Evolutionary conservation across 129 eudicot genomes (phyloP).

Genomic region (Flaveria robusta): DNA sequence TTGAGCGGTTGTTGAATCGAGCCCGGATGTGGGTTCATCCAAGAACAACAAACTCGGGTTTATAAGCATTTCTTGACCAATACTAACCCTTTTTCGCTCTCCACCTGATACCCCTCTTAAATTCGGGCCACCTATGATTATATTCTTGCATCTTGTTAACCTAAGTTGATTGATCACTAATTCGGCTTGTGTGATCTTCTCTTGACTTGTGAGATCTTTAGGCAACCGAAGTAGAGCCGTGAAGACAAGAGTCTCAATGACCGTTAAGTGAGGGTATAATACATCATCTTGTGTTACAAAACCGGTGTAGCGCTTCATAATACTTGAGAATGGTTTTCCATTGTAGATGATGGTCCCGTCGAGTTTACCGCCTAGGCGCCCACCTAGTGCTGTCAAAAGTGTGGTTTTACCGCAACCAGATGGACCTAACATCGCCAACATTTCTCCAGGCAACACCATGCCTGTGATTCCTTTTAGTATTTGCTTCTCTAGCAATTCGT

Average conservation of each 20-base stretch:
- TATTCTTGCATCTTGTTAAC: constrained; percentile 59
- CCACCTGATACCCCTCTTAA: constrained; percentile 85
- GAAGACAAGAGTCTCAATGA: constrained; percentile 51
- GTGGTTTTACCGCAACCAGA: constrained; percentile 90
- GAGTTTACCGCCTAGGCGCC: constrained; percentile 64
- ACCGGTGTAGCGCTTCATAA: constrained; percentile 48
- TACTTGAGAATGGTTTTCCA: constrained; percentile 50
- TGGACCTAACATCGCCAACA: constrained; percentile 80
- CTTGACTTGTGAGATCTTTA: constrained; percentile 33
- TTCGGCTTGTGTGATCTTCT: constrained; percentile 57
- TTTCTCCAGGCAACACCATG: constrained; percentile 69
- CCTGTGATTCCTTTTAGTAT: constrained; percentile 70
- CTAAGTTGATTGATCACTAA: constrained; percentile 61
- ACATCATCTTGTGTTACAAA: constrained; percentile 8
- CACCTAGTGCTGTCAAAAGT: constrained; percentile 63
- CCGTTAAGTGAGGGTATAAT: background rate
- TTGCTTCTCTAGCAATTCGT: constrained; percentile 32
- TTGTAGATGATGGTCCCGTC: constrained; percentile 61
- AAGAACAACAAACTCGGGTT: constrained; percentile 76
- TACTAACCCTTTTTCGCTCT: constrained; percentile 87
- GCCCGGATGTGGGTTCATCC: constrained; percentile 94
- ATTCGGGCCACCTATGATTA: constrained; percentile 55
- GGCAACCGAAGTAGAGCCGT: constrained; percentile 78
- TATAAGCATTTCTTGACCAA: constrained; percentile 88
- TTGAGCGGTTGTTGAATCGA: constrained; percentile 91